These are phyloP conservation scores for Stereum hirsutum DNA, from an alignment of 1,284 basidiomycete genomes.

Conservation along the genomic window DNA sequence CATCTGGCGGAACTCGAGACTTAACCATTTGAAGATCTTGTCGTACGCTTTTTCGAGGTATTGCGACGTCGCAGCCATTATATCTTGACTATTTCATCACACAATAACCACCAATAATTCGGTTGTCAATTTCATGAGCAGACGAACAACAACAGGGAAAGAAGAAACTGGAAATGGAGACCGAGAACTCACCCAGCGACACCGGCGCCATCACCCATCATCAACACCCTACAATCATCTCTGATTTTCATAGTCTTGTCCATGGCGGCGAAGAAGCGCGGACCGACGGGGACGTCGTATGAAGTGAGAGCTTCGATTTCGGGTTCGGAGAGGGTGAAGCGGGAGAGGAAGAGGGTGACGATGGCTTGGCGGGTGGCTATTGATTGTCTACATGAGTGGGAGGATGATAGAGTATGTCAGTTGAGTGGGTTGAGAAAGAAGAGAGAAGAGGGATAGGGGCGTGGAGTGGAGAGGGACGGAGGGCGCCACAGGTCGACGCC, in stretches of 20 bases:
- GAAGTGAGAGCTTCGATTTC: conserved; percentile 73
- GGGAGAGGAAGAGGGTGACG: conserved; percentile 70
- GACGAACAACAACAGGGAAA: conserved; percentile 2
- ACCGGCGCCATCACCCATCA: conserved; percentile 79
- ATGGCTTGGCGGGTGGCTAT: too few relatives aligned
- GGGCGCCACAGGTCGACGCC: too few relatives aligned
- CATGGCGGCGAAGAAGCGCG: conserved; percentile 77
- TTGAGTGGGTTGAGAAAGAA: too few relatives aligned
- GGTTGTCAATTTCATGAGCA: background rate
- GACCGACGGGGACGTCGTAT: conserved; percentile 68
- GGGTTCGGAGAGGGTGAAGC: conserved; percentile 74
- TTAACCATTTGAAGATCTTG: conserved; percentile 83
- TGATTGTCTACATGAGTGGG: conserved; percentile 37
- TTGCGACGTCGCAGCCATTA: conserved; percentile 75
- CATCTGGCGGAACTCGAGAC: conserved; percentile 80
- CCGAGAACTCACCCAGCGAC: conserved; percentile 62
- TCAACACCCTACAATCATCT: conserved; percentile 76
- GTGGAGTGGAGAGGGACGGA: too few relatives aligned
- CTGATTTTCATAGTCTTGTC: conserved; percentile 81
- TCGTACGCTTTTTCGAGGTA: conserved; percentile 86
- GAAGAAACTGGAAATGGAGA: background rate
- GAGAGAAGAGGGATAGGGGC: too few relatives aligned
- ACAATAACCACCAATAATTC: background rate
- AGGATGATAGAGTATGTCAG: background rate
- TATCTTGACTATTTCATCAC: conserved; percentile 55